Percentiles rank a stretch among this genome's conserved stretches.
Evolutionary conservation across 2,329 filamentous ascomycete species (phyloP).

Genomic region (Sclerotinia minor): DNA sequence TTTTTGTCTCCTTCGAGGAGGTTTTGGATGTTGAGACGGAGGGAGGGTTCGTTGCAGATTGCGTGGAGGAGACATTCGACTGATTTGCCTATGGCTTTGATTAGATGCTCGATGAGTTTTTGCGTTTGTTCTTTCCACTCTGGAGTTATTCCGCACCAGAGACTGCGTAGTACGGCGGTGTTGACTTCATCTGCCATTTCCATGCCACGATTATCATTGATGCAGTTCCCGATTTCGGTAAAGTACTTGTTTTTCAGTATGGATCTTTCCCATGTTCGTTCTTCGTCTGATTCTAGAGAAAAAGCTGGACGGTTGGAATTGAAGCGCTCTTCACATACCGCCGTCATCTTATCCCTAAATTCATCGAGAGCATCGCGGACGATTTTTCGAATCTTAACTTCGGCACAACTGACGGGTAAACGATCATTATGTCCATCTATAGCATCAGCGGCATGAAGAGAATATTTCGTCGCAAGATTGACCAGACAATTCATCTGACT

Average conservation of each 20-base stretch:
- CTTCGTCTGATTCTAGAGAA: background rate
- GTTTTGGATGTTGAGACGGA: background rate
- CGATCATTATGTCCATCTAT: conserved; percentile 18
- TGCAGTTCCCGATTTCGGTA: background rate
- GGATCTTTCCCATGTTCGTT: background rate
- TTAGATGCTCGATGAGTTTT: background rate
- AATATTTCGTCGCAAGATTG: background rate
- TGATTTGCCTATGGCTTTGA: background rate
- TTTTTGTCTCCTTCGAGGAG: background rate
- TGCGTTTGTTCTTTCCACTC: background rate
- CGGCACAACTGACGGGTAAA: background rate
- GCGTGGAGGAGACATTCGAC: background rate
- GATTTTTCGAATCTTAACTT: conserved; percentile 11
- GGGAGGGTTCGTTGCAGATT: background rate
- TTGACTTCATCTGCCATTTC: conserved; percentile 14
- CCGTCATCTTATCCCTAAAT: background rate
- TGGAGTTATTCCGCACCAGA: conserved; percentile 4
- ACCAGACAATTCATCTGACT: conserved; percentile 4
- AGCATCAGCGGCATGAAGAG: background rate
- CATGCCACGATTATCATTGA: background rate
- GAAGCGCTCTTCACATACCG: background rate
- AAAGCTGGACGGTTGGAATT: background rate
- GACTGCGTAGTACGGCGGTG: background rate
- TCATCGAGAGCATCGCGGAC: conserved; percentile 2
- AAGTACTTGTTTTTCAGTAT: background rate